Evolutionary conservation across 768 basidiomycete genomes (phyloP).

Genomic region (Omphalotus guepiniiformis): DNA sequence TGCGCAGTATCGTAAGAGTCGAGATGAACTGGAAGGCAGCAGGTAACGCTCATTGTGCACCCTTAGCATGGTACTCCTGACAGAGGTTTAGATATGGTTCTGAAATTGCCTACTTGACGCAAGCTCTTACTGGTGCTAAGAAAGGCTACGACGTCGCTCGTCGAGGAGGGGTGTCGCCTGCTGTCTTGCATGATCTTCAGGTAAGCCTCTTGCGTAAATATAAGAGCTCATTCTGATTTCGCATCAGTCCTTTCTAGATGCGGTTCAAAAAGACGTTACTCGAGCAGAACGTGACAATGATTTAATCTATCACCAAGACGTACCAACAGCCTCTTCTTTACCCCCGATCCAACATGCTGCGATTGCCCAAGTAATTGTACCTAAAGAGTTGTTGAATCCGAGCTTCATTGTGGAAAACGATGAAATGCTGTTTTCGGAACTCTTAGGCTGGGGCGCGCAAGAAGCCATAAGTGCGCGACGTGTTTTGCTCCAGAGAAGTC

Average conservation of each 20-base stretch:
- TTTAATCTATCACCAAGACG: conserved; percentile 87
- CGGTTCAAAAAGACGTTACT: conserved; percentile 57
- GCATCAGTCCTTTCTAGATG: conserved; percentile 71
- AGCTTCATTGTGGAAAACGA: conserved; percentile 47
- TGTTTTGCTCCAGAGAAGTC: background rate
- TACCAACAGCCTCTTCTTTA: conserved; percentile 71
- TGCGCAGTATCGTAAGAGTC: conserved; percentile 81
- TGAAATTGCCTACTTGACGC: conserved; percentile 73
- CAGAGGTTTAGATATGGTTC: conserved; percentile 66
- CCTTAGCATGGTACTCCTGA: background rate
- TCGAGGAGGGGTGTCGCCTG: conserved; percentile 52
- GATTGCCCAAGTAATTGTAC: conserved; percentile 59
- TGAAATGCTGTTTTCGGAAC: conserved; percentile 62
- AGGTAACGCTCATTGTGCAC: conserved; percentile 35
- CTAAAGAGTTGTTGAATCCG: conserved; percentile 56
- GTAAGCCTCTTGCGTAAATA: conserved; percentile 33
- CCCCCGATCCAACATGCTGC: conserved; percentile 57
- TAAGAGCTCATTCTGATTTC: conserved; percentile 8
- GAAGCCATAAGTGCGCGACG: conserved; percentile 74
- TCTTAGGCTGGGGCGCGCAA: conserved; percentile 84
- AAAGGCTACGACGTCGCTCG: conserved; percentile 66
- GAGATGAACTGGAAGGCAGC: conserved; percentile 81
- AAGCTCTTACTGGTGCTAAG: conserved; percentile 66
- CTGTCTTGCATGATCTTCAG: conserved; percentile 77
- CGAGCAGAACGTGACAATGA: conserved; percentile 91